A percentile compares a stretch with the other conserved stretches of the same genome.
Evolutionary conservation across 2,329 filamentous ascomycete species (phyloP).

Genomic region (Aspergillus terreus): DNA sequence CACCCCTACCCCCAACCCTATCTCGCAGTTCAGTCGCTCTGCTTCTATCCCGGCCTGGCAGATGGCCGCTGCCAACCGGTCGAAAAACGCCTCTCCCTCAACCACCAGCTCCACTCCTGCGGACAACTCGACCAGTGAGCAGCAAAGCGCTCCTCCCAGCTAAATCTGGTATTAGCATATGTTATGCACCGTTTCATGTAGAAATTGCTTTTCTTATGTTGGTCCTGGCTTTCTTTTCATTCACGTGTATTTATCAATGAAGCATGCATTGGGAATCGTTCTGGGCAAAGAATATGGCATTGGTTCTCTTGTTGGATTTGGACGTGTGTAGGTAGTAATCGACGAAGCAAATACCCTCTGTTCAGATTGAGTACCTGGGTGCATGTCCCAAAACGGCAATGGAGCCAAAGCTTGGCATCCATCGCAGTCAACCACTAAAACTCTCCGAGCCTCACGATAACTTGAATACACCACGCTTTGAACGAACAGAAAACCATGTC

Average conservation of each 20-base stretch:
- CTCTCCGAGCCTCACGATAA: too few relatives aligned
- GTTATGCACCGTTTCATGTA: constrained; percentile 5
- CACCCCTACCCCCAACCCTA: constrained; percentile 42
- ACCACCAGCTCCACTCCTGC: constrained; percentile 16
- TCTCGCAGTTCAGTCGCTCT: constrained; percentile 47
- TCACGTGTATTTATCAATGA: constrained; percentile 22
- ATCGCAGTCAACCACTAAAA: not conserved
- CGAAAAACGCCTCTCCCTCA: constrained; percentile 32
- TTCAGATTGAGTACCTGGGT: too few relatives aligned
- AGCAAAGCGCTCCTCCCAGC: constrained; percentile 28
- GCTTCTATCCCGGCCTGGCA: constrained; percentile 79
- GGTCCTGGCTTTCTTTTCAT: constrained; percentile 11
- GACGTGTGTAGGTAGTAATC: not conserved
- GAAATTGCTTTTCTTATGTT: not conserved
- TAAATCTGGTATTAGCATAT: constrained; percentile 12
- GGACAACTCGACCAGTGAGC: constrained; percentile 20
- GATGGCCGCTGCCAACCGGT: constrained; percentile 62
- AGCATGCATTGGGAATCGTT: not conserved
- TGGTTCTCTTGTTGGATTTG: not conserved
- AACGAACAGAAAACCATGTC: constrained; percentile 2
- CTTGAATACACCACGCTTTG: too few relatives aligned
- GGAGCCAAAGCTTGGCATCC: constrained; percentile 12
- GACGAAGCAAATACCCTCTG: too few relatives aligned
- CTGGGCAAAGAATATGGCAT: not conserved
- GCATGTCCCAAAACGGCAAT: not conserved